Evolutionary conservation across 345 rosid species (phyloP), one percentile per base, ranked within the genome.

Genomic region (Melastoma malabathricum): DNA sequence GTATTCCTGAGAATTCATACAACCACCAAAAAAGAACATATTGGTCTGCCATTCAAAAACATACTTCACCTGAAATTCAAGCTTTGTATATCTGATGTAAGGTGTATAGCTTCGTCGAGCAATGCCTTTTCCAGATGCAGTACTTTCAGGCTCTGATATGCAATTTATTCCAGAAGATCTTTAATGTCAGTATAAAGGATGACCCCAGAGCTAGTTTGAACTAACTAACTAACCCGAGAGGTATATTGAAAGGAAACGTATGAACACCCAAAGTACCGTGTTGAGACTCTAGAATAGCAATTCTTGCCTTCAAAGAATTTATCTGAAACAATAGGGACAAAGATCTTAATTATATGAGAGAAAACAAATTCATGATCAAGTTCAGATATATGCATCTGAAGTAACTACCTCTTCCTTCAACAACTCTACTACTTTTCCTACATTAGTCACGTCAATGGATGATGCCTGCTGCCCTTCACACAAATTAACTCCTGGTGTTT

Each of bases 81-180:
- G 98, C 75, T 84, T 92, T 52, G 79, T 79, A 65, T 80, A 92
- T 60, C 80, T 92, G 54, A 87, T 82, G 61, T 62, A 75, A 57
- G 89, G 96, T 39, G 89, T 90, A 68, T 76, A 73, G 68, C 84
- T 80, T 58, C 66, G 56, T 58, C 64, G 62, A 55, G 61, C 55
- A 47, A 60, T 69, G 68, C 59, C 78, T 53, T 59, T 60, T 53
- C 25, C 23, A 48, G 25, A 48, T 48, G 16, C 51, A 48, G 25
- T 48, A 47, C 14, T 47, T 47, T 14, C 13, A 47, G 14, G 13
- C 13, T 34, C 41, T 6, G 41, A 10, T 34, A 34, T 34, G 12
- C 41, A 34, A 12, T 6, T 34, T 6, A 34, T 34, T 34, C 41
- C 41, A 1, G 41, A 34, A 34, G 41, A 34, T 12, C 12, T 34